A percentile compares a stretch with the other conserved stretches of the same genome.
Conservation (phyloP, 257 asterid genomes). For the Solanum paucissectum region DNA sequence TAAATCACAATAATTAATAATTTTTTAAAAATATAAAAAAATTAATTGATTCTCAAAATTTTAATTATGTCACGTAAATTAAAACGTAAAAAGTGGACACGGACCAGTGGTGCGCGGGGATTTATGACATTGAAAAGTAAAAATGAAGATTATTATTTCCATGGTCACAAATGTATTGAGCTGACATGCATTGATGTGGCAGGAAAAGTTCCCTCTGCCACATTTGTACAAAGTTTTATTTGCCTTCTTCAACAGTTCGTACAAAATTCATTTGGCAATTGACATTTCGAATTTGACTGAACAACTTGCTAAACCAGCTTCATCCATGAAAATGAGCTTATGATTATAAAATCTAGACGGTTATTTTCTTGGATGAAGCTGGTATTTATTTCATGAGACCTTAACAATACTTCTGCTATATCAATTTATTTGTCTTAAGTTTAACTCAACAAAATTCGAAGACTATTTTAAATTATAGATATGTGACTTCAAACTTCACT, state of each 20-base stretch:
- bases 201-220: neutral
- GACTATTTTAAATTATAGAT: neutral
- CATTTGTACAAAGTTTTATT: neutral
- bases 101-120: neutral
- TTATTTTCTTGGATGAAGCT: neutral
- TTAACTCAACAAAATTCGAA: neutral
- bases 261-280: neutral
- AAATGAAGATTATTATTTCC: neutral
- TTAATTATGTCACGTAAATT: no score
- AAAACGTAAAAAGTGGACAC: accelerated
- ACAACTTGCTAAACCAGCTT: neutral
- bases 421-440: neutral
- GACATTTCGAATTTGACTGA: neutral
- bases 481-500: neutral
- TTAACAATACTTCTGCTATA: neutral
- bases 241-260: neutral
- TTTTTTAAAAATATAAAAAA: accelerated
- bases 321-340: neutral
- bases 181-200: neutral
- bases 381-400: neutral
- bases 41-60: no score
- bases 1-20: no score
- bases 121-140: neutral
- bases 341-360: no score
- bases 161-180: neutral